Percentiles rank a stretch among this genome's conserved stretches.
Evolutionary conservation across 2,329 filamentous ascomycete genomes (phyloP).

Genomic region (Phaeosphaeriaceae sp.): DNA sequence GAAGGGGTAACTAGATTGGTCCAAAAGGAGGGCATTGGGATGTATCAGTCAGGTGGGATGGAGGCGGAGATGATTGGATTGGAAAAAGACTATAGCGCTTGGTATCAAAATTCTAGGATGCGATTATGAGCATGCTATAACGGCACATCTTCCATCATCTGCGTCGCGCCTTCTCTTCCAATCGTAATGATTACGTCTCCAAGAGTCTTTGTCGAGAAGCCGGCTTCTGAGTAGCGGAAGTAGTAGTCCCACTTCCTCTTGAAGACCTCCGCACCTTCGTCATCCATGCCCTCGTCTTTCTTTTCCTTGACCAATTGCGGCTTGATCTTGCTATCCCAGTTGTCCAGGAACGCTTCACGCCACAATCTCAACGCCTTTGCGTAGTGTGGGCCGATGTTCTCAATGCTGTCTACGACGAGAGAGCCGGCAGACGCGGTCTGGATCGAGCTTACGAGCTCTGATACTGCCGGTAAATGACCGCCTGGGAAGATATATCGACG

Average conservation of each 20-base stretch:
- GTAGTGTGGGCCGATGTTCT: conserved; percentile 79
- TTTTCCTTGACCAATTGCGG: conserved; percentile 67
- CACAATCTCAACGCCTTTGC: conserved; percentile 72
- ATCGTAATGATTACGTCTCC: conserved; percentile 77
- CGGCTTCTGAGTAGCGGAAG: conserved; percentile 77
- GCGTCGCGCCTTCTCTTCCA: conserved; percentile 67
- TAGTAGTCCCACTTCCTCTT: conserved; percentile 80
- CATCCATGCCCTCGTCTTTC: conserved; percentile 64
- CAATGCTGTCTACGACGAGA: conserved; percentile 70
- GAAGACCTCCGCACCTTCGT: conserved; percentile 72
- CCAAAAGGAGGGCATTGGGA: too few relatives aligned
- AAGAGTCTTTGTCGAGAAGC: conserved; percentile 74
- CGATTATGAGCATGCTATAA: conserved; percentile 49
- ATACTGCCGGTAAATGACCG: conserved; percentile 72
- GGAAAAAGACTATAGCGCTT: neutral
- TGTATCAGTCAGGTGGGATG: too few relatives aligned
- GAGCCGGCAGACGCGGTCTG: conserved; percentile 65
- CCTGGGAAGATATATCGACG: conserved; percentile 80
- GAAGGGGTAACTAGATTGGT: too few relatives aligned
- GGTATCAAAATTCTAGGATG: neutral
- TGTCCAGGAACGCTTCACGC: conserved; percentile 69
- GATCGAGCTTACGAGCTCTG: conserved; percentile 71
- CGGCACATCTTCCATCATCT: conserved; percentile 75
- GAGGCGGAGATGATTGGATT: too few relatives aligned
- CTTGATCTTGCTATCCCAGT: conserved; percentile 67